These are phyloP conservation scores for Calophaca sinica DNA, from an alignment of 306 rosid species.

Conservation along the genomic window DNA sequence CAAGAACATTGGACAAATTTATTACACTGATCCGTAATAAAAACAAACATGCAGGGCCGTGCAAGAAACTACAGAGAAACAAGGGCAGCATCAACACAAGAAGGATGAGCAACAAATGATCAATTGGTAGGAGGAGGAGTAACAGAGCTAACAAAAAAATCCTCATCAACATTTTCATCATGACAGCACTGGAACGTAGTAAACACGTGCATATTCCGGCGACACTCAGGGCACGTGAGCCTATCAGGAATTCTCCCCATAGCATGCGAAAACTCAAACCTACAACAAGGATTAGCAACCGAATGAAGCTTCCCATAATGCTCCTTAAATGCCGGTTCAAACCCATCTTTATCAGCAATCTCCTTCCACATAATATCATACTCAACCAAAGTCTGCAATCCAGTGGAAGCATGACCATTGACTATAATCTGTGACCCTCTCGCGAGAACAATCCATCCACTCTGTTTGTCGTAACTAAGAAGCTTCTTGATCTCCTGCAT, in stretches of 20 bases:
- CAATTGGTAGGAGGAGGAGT: slow-evolving; percentile 7
- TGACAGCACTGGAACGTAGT: slow-evolving; percentile 69
- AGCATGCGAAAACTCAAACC: slow-evolving; percentile 53
- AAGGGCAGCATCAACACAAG: no score
- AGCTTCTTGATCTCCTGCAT: slow-evolving; percentile 63
- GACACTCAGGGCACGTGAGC: slow-evolving; percentile 60
- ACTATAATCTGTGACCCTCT: slow-evolving; percentile 53
- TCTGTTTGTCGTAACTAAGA: slow-evolving; percentile 62
- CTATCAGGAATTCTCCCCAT: slow-evolving; percentile 56
- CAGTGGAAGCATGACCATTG: slow-evolving; percentile 57
- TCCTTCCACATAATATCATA: slow-evolving; percentile 57
- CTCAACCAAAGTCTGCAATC: slow-evolving; percentile 49
- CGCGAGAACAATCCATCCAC: slow-evolving; percentile 60
- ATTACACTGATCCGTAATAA: no score
- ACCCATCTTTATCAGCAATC: slow-evolving; percentile 48
- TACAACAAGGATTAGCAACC: slow-evolving; percentile 47
- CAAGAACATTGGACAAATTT: no score
- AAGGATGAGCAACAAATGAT: no score
- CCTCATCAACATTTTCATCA: slow-evolving; percentile 49
- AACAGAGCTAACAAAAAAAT: slow-evolving; percentile 35
- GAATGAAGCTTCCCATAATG: slow-evolving; percentile 50
- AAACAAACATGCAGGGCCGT: no score
- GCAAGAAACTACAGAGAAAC: no score
- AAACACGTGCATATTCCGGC: slow-evolving; percentile 57
- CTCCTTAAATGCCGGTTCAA: slow-evolving; percentile 50